Percentiles rank a stretch among this genome's conserved stretches.
Evolutionary conservation across 345 rosid species (phyloP).

Genomic region (Moringa oleifera): DNA sequence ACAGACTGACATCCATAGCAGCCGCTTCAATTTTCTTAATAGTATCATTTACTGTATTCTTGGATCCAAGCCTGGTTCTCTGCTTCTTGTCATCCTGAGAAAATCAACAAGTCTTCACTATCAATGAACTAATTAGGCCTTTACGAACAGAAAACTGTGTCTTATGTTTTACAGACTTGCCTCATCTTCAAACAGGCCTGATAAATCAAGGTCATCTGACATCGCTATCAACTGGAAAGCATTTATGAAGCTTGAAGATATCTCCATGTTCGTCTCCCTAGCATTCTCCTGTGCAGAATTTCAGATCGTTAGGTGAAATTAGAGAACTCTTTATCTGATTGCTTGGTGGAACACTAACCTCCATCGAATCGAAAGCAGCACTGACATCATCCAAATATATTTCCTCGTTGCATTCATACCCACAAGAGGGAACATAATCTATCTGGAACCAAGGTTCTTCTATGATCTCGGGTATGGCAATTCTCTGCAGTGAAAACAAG

Average conservation of each 20-base stretch:
- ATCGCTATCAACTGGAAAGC: constrained; percentile 92
- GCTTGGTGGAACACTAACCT: constrained; percentile 35
- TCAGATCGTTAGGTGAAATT: constrained; percentile 9
- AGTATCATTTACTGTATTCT: constrained; percentile 60
- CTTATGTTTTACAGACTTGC: constrained; percentile 27
- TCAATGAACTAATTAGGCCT: constrained; percentile 2
- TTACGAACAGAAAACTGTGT: background rate
- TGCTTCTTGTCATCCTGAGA: constrained; percentile 60
- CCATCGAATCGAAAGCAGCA: constrained; percentile 48
- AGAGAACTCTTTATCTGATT: constrained; percentile 5
- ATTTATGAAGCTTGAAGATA: constrained; percentile 69
- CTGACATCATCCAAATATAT: constrained; percentile 44
- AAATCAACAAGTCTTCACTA: too few relatives aligned
- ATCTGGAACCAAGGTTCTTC: constrained; percentile 78
- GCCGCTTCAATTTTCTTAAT: constrained; percentile 83
- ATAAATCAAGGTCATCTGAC: constrained; percentile 89
- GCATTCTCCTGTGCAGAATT: constrained; percentile 46
- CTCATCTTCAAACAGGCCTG: constrained; percentile 84
- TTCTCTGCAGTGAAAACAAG: constrained; percentile 40
- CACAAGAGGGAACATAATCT: constrained; percentile 49
- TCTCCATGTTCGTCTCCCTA: constrained; percentile 31
- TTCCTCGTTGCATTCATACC: constrained; percentile 29
- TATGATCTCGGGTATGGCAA: constrained; percentile 56
- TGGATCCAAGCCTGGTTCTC: constrained; percentile 65
- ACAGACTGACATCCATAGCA: constrained; percentile 54